Evolutionary conservation across 2,329 filamentous ascomycete species (phyloP).

Genomic region (Cladosporium sp.): DNA sequence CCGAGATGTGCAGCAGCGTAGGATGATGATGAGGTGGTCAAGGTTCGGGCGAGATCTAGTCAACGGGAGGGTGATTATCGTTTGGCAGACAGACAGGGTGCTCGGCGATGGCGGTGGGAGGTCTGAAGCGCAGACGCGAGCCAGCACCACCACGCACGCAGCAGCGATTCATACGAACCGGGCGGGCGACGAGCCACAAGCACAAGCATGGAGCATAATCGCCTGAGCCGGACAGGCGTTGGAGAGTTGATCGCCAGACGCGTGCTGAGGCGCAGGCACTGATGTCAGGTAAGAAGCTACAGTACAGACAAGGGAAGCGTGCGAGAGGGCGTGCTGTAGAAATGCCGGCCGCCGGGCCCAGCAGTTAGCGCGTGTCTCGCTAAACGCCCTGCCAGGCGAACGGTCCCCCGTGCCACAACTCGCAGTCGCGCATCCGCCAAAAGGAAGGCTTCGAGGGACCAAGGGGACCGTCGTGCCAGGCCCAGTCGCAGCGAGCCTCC

Average conservation of each 20-base stretch:
- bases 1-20: conserved; percentile 3
- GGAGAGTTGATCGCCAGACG: neutral
- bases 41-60: conserved; percentile 6
- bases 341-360: neutral
- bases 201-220: conserved; percentile 3
- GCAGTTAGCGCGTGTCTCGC: conserved; percentile 6
- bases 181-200: conserved; percentile 1
- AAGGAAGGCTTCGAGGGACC: too few relatives aligned
- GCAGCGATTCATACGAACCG: neutral
- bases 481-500: too few relatives aligned
- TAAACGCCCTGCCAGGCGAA: neutral
- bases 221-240: neutral
- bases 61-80: conserved; percentile 1
- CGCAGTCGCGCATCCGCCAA: neutral
- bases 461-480: neutral
- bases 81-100: neutral
- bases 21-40: conserved; percentile 3
- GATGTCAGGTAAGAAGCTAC: conserved; percentile 1
- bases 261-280: conserved; percentile 3
- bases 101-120: neutral
- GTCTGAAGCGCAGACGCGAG: neutral
- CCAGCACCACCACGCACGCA: neutral
- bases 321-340: neutral
- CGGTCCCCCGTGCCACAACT: neutral
- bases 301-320: neutral